Conservation (phyloP, 2,329 filamentous ascomycete genomes). For the Diaporthe ilicicola region DNA sequence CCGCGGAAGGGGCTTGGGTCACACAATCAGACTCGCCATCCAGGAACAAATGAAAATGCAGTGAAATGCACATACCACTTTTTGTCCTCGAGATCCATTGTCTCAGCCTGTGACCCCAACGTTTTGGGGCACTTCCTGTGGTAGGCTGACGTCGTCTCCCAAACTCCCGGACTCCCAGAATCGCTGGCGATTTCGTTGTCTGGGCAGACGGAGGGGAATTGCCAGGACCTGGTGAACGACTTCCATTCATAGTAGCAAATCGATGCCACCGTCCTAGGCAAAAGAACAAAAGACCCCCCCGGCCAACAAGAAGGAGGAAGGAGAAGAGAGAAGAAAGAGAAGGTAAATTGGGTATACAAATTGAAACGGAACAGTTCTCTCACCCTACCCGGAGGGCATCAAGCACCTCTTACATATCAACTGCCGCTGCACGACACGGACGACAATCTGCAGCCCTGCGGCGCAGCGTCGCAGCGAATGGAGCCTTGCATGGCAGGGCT, state of each 20-base stretch:
- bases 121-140: neutral
- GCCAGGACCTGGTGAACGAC: neutral
- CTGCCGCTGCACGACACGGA: conserved; percentile 2
- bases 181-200: neutral
- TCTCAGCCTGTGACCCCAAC: neutral
- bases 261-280: neutral
- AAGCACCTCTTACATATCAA: neutral
- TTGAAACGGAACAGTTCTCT: neutral
- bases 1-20: neutral
- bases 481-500: neutral
- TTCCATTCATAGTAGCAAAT: neutral
- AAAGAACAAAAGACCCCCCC: neutral
- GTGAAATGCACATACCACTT: neutral
- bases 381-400: neutral
- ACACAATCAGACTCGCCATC: neutral
- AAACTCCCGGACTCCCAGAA: neutral
- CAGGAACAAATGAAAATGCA: neutral
- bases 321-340: neutral
- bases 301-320: no score
- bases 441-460: conserved; percentile 10
- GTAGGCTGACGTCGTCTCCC: neutral
- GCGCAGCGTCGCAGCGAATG: conserved; percentile 7
- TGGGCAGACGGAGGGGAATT: neutral
- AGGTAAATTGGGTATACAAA: neutral
- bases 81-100: neutral